Conservation (phyloP, 768 basidiomycete species). For the Naganishia kalamii region DNA sequence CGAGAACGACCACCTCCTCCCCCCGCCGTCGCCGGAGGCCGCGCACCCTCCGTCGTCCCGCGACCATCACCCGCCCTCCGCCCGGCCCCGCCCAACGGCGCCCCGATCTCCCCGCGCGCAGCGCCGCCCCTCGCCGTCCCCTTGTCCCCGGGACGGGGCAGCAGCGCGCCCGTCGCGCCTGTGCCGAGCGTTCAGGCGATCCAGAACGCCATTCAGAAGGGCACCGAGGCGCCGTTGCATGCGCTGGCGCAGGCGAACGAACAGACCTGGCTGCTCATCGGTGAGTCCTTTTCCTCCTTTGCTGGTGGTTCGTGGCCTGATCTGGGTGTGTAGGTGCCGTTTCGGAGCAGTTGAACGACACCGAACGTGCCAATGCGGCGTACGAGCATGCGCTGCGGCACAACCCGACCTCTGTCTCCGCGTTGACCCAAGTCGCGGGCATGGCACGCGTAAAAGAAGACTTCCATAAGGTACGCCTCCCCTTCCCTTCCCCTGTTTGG, state of each 20-base stretch:
- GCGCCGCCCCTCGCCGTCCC: too few relatives aligned
- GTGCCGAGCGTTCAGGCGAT: constrained; percentile 3
- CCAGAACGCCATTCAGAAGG: constrained; percentile 21
- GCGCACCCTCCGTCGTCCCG: too few relatives aligned
- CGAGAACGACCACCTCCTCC: not conserved
- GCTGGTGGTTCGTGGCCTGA: not conserved
- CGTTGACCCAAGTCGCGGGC: constrained; percentile 86
- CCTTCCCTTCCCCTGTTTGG: not conserved
- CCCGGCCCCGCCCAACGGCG: not conserved
- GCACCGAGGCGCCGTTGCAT: constrained; percentile 34
- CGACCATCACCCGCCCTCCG: not conserved
- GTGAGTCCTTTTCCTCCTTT: constrained; percentile 49
- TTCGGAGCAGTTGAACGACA: constrained; percentile 90
- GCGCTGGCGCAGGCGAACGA: constrained; percentile 82
- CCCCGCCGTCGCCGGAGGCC: not conserved
- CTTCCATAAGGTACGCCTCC: constrained; percentile 73
- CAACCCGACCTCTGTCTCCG: constrained; percentile 82
- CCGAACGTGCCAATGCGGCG: constrained; percentile 82
- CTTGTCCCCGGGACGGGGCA: too few relatives aligned
- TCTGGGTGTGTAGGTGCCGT: constrained; percentile 63
- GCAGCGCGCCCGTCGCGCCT: not conserved
- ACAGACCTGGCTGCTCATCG: constrained; percentile 90
- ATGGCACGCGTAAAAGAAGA: constrained; percentile 97
- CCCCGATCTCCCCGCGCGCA: too few relatives aligned
- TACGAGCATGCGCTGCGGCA: constrained; percentile 95